phyloP scores from a whole-genome alignment of 129 eudicot species.

The Chrysanthemum seticuspe region DNA sequence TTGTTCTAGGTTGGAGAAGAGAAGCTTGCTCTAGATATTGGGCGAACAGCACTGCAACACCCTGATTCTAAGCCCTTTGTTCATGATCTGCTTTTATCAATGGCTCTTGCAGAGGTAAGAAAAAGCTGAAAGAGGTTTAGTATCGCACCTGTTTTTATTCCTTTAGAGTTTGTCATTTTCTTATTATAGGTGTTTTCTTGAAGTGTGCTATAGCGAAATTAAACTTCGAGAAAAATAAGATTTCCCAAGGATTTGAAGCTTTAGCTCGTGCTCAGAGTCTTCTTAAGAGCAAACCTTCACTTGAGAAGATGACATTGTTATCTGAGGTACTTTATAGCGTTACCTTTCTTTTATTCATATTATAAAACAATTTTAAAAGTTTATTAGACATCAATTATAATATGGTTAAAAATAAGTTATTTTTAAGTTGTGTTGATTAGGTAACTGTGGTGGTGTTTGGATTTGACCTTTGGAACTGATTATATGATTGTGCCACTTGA shows the following conservation, averaged over 20 bases:
- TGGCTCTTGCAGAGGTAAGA: slow-evolving; percentile 99
- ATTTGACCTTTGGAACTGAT: neutral
- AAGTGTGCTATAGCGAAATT: slow-evolving; percentile 96
- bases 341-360: slow-evolving; percentile 12
- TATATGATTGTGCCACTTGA: neutral
- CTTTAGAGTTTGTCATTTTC: slow-evolving; percentile 60
- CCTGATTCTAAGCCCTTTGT: slow-evolving; percentile 65
- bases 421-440: too few species aligned
- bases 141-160: slow-evolving; percentile 20
- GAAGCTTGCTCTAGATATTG: slow-evolving; percentile 91
- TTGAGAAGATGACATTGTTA: slow-evolving; percentile 70
- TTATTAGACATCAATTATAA: neutral
- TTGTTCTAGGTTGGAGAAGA: slow-evolving; percentile 83
- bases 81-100: slow-evolving; percentile 92
- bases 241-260: slow-evolving; percentile 96
- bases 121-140: slow-evolving; percentile 41
- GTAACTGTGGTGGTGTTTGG: neutral
- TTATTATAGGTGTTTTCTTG: slow-evolving; percentile 91
- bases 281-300: slow-evolving; percentile 76
- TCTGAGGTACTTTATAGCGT: slow-evolving; percentile 43
- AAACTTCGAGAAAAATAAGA: slow-evolving; percentile 79
- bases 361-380: neutral
- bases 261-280: slow-evolving; percentile 96
- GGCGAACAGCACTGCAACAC: slow-evolving; percentile 73
- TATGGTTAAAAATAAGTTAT: neutral